phyloP scores from a whole-genome alignment of 371 early-diverging fungal species.

The Batkoa obscura region DNA sequence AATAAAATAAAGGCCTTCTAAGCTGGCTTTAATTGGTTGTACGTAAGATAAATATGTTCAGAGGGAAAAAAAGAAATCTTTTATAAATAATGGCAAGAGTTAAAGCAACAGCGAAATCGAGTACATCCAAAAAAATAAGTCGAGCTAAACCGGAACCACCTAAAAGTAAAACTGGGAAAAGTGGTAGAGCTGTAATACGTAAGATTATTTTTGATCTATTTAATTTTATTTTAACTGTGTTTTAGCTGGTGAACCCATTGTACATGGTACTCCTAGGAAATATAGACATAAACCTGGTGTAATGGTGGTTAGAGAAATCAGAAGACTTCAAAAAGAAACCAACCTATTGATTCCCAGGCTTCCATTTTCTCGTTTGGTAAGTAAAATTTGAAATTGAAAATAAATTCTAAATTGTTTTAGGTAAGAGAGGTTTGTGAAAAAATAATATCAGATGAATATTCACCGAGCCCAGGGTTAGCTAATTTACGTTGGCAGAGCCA shows the following conservation, averaged over 20 bases:
- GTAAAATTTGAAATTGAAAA: conserved; percentile 6
- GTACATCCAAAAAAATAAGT: too few species aligned
- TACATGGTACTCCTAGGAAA: not conserved
- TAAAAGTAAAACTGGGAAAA: too few species aligned
- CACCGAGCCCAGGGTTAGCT: conserved; percentile 11
- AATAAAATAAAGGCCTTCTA: too few species aligned
- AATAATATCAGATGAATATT: conserved; percentile 13
- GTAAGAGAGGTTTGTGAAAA: conserved; percentile 44
- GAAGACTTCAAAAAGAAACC: conserved; percentile 48
- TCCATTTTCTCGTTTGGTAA: conserved; percentile 58
- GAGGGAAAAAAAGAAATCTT: too few species aligned
- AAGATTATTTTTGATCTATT: too few species aligned
- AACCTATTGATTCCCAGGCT: conserved; percentile 46
- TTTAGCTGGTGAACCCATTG: not conserved
- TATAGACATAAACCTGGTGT: conserved; percentile 39
- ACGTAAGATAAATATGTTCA: too few species aligned
- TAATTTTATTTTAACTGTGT: too few species aligned
- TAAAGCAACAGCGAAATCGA: too few species aligned
- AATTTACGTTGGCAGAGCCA: conserved; percentile 61
- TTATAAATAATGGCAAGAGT: too few species aligned
- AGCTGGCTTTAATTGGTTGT: too few species aligned
- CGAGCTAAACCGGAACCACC: too few species aligned
- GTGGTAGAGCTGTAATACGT: too few species aligned
- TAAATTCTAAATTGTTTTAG: conserved; percentile 10
- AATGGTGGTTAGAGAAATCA: conserved; percentile 45